These are phyloP conservation scores for Zanthoxylum bungeanum DNA, from an alignment of 345 rosid species.

Conservation along the genomic window DNA sequence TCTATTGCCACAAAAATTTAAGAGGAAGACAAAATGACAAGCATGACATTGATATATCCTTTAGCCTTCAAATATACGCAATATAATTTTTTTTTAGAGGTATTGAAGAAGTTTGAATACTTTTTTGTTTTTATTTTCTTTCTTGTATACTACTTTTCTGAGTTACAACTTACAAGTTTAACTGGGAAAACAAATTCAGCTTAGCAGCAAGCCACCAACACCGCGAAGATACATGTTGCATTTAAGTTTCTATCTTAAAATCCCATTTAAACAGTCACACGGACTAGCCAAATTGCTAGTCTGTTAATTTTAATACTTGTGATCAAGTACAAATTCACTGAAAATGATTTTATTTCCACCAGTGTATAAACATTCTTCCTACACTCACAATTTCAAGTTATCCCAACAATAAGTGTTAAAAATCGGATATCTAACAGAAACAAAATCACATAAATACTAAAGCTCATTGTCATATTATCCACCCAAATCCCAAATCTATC, in stretches of 20 bases:
- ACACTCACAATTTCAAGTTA: background rate
- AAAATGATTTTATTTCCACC: conserved; percentile 3
- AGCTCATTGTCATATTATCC: no score
- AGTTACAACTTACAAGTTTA: background rate
- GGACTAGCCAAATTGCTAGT: background rate
- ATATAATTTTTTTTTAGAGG: background rate
- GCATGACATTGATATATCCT: background rate
- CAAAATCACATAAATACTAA: no score
- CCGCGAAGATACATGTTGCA: background rate
- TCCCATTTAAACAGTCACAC: background rate
- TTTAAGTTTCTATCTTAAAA: background rate
- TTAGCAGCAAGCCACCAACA: background rate
- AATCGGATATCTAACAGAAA: background rate
- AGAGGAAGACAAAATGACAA: background rate
- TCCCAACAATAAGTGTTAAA: background rate
- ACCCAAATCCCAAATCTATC: conserved; percentile 2
- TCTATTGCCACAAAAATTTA: background rate
- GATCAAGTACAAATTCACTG: background rate
- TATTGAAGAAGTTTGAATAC: background rate
- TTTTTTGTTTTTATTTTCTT: background rate
- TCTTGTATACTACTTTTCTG: no score
- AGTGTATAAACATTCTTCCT: background rate
- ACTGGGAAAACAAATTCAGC: background rate
- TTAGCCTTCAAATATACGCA: background rate
- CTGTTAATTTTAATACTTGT: background rate